Percentiles rank a stretch among this genome's conserved stretches.
phyloP scores from a whole-genome alignment of 495 filamentous ascomycete species.

The Penicillium steckii region DNA sequence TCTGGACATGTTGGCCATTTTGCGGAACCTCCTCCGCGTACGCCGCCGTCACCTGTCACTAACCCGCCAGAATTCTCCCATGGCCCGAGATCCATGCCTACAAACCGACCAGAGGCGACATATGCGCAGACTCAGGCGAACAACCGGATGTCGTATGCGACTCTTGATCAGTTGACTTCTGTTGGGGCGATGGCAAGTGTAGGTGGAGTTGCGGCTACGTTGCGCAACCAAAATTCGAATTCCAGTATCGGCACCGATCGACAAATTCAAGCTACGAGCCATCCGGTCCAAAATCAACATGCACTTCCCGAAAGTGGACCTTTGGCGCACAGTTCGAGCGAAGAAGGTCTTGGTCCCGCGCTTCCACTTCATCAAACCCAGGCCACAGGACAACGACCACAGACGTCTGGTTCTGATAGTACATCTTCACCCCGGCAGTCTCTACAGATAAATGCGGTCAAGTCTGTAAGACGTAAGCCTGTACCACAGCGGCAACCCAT shows the following conservation, averaged over 20 bases:
- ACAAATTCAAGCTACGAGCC: slow-evolving; percentile 8
- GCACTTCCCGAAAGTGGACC: slow-evolving; percentile 5
- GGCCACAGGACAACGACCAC: slow-evolving; percentile 19
- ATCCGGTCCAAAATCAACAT: background rate
- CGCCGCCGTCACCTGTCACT: slow-evolving; percentile 70
- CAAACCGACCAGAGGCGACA: slow-evolving; percentile 64
- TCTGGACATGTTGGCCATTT: slow-evolving; percentile 21
- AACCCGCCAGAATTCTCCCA: slow-evolving; percentile 76
- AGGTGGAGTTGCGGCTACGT: slow-evolving; percentile 33
- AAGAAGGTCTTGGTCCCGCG: slow-evolving; percentile 17
- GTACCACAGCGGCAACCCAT: slow-evolving; percentile 44
- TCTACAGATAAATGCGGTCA: slow-evolving; percentile 40
- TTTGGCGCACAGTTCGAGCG: slow-evolving; percentile 18
- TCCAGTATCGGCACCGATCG: slow-evolving; percentile 9
- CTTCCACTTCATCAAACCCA: slow-evolving; percentile 12
- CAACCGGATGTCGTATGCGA: slow-evolving; percentile 76
- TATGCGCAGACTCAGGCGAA: slow-evolving; percentile 75
- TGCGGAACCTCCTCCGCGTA: slow-evolving; percentile 53
- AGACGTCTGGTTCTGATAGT: slow-evolving; percentile 15
- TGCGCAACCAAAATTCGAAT: slow-evolving; percentile 27
- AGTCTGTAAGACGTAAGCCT: slow-evolving; percentile 62
- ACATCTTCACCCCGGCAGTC: slow-evolving; percentile 27
- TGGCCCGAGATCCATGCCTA: slow-evolving; percentile 63
- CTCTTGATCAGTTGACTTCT: slow-evolving; percentile 71
- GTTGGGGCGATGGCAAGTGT: slow-evolving; percentile 50